Base-by-base conservation (phyloP, 2,329 filamentous ascomycete genomes). In the Emergomyces pasteurianus region DNA sequence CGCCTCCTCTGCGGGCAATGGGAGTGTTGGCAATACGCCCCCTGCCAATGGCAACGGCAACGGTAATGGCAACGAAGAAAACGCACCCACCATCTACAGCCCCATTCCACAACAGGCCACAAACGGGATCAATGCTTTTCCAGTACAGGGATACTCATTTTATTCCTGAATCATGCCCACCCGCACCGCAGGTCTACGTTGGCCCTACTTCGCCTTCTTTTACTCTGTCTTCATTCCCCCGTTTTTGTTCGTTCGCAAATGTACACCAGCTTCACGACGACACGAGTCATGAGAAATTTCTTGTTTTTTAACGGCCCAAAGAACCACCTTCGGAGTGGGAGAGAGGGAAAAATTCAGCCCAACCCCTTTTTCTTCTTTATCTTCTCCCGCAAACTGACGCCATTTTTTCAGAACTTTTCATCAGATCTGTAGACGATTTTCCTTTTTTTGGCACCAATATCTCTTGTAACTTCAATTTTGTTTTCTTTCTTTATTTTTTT, bases 51-150 rank as follows among this genome's bases (percentile, higher is more conserved):
- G 34, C 34, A 36, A 36, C 28, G 34, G 34, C 31, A 38, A 40
- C 52, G 16, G 31, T 21, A 23, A 55, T 52, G 31, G 52, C 31
- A 58, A 54, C 28, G 55, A 53, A 12, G 62, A 68, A 21, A 66
- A 66, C 34, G 71, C 74, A 26, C 68, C 64, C 31, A 68, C 65
- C 42, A 70, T 72, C 58, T 75, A 71, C 60, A 66, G 65, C 55
- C 65, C 70, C 49, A 64, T 71, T 52, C 64, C 68, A 18, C 67
- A 72, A 47, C 68, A 71, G 61, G 58, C 68, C n/a, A 56, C 62
- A 7, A 63, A 64, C 42, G 63, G 63, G n/a, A 64, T 64, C 16
- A 65, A 60, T 50, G 61, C 59, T 16, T 46, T 62, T 26, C 60
- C 43, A 23, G 10, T 28, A 14, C 36, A 47, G 34, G 42, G 42